These are phyloP conservation scores for Furcasterigmium furcatum DNA, from an alignment of 2,329 filamentous ascomycete species.

Conservation along the genomic window DNA sequence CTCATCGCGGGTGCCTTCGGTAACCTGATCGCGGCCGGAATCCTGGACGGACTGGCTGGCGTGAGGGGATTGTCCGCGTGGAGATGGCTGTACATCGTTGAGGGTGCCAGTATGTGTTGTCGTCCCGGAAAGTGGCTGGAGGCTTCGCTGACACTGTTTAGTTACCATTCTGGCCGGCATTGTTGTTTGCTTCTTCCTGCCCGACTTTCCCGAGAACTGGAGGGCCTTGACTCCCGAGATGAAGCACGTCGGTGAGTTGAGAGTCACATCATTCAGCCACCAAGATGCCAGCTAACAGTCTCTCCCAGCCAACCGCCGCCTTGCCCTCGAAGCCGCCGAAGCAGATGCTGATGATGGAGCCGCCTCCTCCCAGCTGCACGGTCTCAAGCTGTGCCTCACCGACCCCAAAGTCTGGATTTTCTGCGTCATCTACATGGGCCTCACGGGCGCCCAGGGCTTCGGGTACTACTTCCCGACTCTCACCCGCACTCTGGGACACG, in stretches of 20 bases:
- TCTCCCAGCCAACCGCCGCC: slow-evolving; percentile 3
- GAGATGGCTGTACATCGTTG: slow-evolving; percentile 48
- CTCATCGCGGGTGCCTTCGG: slow-evolving; percentile 26
- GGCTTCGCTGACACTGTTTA: no score
- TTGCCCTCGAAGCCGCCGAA: slow-evolving; percentile 47
- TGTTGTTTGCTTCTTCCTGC: slow-evolving; percentile 18
- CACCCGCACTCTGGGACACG: slow-evolving; percentile 83
- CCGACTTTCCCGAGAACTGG: slow-evolving; percentile 39
- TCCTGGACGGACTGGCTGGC: slow-evolving; percentile 37
- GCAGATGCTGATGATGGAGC: slow-evolving; percentile 44
- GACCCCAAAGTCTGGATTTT: slow-evolving; percentile 46
- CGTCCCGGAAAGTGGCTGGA: no score
- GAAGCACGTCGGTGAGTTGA: slow-evolving; percentile 27
- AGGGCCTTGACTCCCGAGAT: slow-evolving; percentile 35
- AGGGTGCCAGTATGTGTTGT: slow-evolving; percentile 24
- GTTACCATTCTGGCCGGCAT: slow-evolving; percentile 17
- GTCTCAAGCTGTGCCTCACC: slow-evolving; percentile 46
- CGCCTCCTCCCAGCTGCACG: slow-evolving; percentile 41
- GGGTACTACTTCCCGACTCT: slow-evolving; percentile 31
- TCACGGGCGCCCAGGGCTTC: slow-evolving; percentile 10
- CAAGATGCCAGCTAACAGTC: slow-evolving; percentile 23
- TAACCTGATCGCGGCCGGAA: slow-evolving; percentile 22
- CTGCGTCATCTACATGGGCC: slow-evolving; percentile 13
- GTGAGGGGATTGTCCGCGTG: slow-evolving; percentile 41
- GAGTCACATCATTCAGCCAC: slow-evolving; percentile 24